phyloP scores from a whole-genome alignment of 257 asterid genomes.

The Salvia hispanica region DNA sequence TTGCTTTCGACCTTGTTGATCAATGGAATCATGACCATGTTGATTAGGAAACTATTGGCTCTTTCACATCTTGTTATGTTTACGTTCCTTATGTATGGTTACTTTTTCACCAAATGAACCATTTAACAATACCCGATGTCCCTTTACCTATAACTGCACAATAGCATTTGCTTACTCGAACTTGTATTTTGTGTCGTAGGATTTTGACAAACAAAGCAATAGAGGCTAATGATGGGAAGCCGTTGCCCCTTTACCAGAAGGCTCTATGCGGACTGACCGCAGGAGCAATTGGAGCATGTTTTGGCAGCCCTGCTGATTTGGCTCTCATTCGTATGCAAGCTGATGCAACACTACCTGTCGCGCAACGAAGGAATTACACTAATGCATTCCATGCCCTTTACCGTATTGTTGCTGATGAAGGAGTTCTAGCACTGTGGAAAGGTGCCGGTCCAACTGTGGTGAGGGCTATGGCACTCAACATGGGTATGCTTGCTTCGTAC shows the following conservation, averaged over 20 bases:
- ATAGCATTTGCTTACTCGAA: background rate
- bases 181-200: constrained; percentile 39
- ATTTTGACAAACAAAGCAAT: constrained; percentile 85
- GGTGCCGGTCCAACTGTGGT: constrained; percentile 99
- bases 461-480: constrained; percentile 98
- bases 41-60: background rate
- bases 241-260: constrained; percentile 90
- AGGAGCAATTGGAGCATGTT: constrained; percentile 94
- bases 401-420: constrained; percentile 85
- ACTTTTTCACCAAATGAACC: too few relatives aligned
- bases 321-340: constrained; percentile 99
- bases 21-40: background rate
- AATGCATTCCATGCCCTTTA: constrained; percentile 93
- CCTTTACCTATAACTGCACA: background rate
- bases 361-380: constrained; percentile 84
- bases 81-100: background rate
- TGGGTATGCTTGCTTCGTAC: constrained; percentile 99
- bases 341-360: constrained; percentile 87
- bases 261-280: constrained; percentile 97
- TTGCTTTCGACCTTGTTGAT: background rate
- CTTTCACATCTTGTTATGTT: background rate
- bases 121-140: too few relatives aligned
- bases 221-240: constrained; percentile 95
- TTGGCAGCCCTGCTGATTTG: constrained; percentile 96
- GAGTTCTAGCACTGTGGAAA: constrained; percentile 96